Conservation (phyloP, 176 grass and related monocot genomes). For the Paspalum notatum region DNA sequence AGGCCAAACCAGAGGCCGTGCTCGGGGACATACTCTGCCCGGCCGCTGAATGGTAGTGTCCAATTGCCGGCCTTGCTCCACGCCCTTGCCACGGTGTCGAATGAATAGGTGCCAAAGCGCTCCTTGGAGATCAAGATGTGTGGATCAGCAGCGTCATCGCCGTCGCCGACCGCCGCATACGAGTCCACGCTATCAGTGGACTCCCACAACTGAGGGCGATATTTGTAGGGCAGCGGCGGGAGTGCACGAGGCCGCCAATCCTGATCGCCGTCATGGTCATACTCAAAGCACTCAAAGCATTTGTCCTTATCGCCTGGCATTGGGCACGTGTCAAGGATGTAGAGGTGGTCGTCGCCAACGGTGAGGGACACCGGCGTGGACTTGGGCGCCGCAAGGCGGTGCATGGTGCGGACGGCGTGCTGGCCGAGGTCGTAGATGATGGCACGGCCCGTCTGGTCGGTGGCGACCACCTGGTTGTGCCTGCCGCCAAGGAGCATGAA, state of each 20-base stretch:
- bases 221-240: neutral
- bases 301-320: neutral
- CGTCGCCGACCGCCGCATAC: neutral
- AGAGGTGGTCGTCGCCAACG: neutral
- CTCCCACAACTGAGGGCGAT: rapidly evolving
- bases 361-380: neutral
- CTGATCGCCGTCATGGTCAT: neutral
- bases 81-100: neutral
- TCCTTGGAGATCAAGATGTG: neutral
- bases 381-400: neutral
- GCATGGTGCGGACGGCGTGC: neutral
- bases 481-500: conserved; percentile 8
- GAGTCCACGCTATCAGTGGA: neutral
- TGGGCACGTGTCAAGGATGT: neutral
- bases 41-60: neutral
- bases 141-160: neutral
- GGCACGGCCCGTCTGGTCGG: neutral
- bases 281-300: neutral
- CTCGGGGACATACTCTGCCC: neutral
- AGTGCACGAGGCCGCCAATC: neutral
- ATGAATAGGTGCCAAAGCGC: neutral
- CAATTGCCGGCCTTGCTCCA: neutral
- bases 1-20: neutral
- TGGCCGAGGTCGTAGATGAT: neutral
- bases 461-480: conserved; percentile 4